Percentiles rank a stretch among this genome's conserved stretches.
Evolutionary conservation across 192 early-diverging fungal species (phyloP).

Genomic region (Coemansia sp.): DNA sequence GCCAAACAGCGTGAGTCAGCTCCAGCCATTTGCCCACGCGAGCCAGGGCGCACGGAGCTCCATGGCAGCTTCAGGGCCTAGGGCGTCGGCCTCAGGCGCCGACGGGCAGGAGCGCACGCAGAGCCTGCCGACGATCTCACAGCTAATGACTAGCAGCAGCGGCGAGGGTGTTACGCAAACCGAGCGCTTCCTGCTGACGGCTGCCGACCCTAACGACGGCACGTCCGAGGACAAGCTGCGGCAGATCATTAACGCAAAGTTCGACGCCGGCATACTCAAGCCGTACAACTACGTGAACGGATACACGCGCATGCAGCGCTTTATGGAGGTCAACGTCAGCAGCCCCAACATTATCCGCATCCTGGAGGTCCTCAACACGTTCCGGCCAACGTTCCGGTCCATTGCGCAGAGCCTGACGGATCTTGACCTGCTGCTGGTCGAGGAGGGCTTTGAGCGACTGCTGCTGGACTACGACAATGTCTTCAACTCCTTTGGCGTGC

Average conservation of each 20-base stretch:
- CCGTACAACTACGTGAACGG: constrained; percentile 96
- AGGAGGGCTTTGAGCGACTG: constrained; percentile 92
- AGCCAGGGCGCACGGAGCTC: neutral
- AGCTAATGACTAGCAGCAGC: constrained; percentile 29
- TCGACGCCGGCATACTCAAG: constrained; percentile 89
- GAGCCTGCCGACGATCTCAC: constrained; percentile 37
- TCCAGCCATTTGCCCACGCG: neutral
- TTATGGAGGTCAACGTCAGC: constrained; percentile 78
- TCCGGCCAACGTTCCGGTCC: constrained; percentile 82
- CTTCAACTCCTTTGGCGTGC: constrained; percentile 91
- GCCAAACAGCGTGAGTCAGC: neutral
- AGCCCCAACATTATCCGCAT: constrained; percentile 65
- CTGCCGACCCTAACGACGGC: constrained; percentile 86
- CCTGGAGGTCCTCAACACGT: constrained; percentile 80
- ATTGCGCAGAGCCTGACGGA: constrained; percentile 88
- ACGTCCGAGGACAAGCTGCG: constrained; percentile 82
- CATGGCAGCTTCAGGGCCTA: neutral
- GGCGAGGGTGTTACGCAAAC: constrained; percentile 66
- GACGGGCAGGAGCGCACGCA: constrained; percentile 8
- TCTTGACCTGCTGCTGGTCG: constrained; percentile 89
- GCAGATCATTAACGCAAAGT: constrained; percentile 91
- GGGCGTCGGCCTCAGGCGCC: neutral
- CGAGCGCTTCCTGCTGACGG: constrained; percentile 76
- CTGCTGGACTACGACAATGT: constrained; percentile 93
- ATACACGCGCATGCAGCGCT: constrained; percentile 81